Base-by-base conservation (phyloP, 2,329 filamentous ascomycete genomes). In the Anisogramma anomala region DNA sequence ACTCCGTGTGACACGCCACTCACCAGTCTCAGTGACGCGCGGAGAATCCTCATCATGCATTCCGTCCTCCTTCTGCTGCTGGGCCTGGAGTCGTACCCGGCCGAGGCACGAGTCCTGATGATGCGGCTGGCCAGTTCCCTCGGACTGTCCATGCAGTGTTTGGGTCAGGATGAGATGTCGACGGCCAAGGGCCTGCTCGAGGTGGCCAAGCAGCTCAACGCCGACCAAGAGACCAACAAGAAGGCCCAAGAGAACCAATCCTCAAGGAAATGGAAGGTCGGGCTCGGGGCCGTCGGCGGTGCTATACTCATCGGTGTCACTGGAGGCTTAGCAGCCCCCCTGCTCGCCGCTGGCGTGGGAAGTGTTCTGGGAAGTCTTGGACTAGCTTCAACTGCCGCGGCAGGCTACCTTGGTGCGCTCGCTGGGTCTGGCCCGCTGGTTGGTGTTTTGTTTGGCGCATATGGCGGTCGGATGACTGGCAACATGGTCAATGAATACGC, bases 291-390 rank as follows among this genome's bases (percentile, higher is more conserved):
- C 8, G 85, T 93, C 0, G 87, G 85, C 0, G 89, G 89, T 11
- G 89, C 89, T 2, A 84, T 84, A 0, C 66, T 94, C 1, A 88
- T 95, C n/a, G 88, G 88, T 7, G 74, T 95, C 4, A 94, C 87
- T 0, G 88, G 88, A 15, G 88, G 88, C 1, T 68, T 94, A 13
- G 88, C 88, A 1, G 87, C 88, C 1, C 88, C 88, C 0, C 66
- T 94, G 0, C 81, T 94, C 10, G 88, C 88, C 3, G 87, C 86
- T 3, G 86, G 86, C 0, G 71, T 95, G 8, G 88, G 87, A 3
- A 79, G 81, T 0, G 69, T 94, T 2, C 84, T 94, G 75, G 84
- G 86, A 13, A 84, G 84, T 0, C 71, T 94, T 1, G 88, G 88
- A 0, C 67, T 94, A 1, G 88, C 86, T 19, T 41, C 45, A 3